Percentiles rank a stretch among this genome's conserved stretches.
Conservation (phyloP, 2,329 filamentous ascomycete species). For the Metarhizium album region DNA sequence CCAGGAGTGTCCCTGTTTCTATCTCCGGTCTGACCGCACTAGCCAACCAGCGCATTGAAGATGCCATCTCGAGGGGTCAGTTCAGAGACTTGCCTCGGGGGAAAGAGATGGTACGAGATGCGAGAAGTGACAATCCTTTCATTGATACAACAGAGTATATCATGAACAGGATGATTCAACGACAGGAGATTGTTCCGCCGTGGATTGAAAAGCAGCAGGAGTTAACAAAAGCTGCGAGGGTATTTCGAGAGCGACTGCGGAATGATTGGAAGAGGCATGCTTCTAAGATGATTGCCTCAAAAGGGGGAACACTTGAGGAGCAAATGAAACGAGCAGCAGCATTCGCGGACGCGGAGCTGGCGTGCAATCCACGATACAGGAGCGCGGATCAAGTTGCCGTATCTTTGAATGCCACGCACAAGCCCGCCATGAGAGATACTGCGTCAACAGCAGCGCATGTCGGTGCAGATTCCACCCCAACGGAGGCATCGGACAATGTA, state of each 20-base stretch:
- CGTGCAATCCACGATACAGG: conserved; percentile 45
- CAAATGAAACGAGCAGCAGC: conserved; percentile 62
- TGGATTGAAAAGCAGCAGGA: conserved; percentile 99
- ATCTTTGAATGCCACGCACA: conserved; percentile 28
- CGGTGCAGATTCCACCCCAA: conserved; percentile 21
- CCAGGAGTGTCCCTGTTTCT: conserved; percentile 62
- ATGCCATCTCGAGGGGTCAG: conserved; percentile 83
- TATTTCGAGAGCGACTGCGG: conserved; percentile 65
- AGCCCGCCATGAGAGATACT: conserved; percentile 31
- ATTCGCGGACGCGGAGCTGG: conserved; percentile 64
- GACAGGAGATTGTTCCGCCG: conserved; percentile 87
- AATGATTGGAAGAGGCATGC: conserved; percentile 80
- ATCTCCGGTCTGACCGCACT: conserved; percentile 69
- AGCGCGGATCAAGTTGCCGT: conserved; percentile 34
- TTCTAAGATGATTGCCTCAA: conserved; percentile 64
- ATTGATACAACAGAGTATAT: conserved; percentile 96
- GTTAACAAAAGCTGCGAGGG: conserved; percentile 54
- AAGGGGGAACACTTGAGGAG: conserved; percentile 61
- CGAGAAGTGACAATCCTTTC: conserved; percentile 75
- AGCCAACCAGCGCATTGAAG: conserved; percentile 85
- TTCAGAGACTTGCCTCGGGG: conserved; percentile 78
- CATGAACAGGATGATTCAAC: conserved; percentile 97
- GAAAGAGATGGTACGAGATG: conserved; percentile 68
- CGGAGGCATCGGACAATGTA: conserved; percentile 1
- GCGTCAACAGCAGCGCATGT: too few relatives aligned